These are phyloP conservation scores for Acanthamoeba triangularis DNA, from an alignment of 208 protist genomes.

Conservation along the genomic window DNA sequence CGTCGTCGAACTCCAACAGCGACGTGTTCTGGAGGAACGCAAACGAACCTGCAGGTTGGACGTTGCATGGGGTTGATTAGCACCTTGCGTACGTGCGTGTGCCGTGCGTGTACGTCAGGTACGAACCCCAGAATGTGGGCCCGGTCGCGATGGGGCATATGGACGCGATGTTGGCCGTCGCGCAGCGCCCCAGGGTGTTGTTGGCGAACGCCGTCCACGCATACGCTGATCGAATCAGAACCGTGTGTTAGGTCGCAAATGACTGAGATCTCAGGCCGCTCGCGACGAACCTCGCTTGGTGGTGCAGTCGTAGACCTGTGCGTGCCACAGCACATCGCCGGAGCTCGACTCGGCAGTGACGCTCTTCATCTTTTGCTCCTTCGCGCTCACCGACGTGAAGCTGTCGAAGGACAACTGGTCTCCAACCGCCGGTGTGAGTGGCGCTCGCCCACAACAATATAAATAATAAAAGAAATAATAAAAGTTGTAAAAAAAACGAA, in stretches of 20 bases:
- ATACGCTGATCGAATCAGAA: background rate
- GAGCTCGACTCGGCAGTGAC: background rate
- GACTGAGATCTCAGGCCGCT: too few species aligned
- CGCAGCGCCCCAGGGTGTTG: background rate
- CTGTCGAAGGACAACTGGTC: background rate
- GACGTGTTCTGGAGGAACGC: background rate
- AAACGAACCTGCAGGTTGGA: background rate
- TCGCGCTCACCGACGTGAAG: background rate
- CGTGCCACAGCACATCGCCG: background rate
- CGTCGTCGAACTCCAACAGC: background rate
- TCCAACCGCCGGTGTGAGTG: too few species aligned
- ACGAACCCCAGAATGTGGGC: slow-evolving; percentile 4
- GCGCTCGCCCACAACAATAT: too few species aligned
- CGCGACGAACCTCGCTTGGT: background rate
- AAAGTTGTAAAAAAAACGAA: too few species aligned
- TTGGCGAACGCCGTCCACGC: background rate
- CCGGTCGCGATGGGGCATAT: slow-evolving; percentile 5
- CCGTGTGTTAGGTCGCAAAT: too few species aligned
- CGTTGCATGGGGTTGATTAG: too few species aligned
- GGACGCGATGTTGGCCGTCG: background rate
- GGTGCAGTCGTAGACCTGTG: slow-evolving; percentile 19
- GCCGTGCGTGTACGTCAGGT: background rate
- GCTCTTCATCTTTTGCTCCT: slow-evolving; percentile 10
- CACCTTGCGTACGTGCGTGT: too few species aligned
- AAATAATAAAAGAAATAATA: too few species aligned